Evolutionary conservation across 495 filamentous ascomycete genomes (phyloP).

Genomic region (Evansstolkia leycettana): DNA sequence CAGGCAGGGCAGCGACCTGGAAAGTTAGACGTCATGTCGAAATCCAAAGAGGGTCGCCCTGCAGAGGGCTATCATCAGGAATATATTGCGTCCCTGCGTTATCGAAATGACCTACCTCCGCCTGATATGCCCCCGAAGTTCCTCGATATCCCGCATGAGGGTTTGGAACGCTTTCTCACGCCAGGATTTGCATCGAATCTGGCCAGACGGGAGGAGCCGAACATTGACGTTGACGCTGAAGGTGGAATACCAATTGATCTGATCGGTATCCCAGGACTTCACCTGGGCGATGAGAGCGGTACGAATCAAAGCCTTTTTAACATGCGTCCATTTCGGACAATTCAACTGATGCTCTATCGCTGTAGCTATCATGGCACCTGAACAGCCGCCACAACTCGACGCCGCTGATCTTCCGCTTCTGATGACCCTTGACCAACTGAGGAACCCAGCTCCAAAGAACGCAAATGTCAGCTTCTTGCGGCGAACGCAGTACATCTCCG

Average conservation of each 20-base stretch:
- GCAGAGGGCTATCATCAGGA: slow-evolving; percentile 75
- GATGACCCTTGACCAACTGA: slow-evolving; percentile 64
- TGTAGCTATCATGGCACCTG: slow-evolving; percentile 68
- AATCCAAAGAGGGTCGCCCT: slow-evolving; percentile 29
- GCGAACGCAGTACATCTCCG: slow-evolving; percentile 90
- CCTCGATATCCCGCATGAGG: slow-evolving; percentile 88
- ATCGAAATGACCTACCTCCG: slow-evolving; percentile 87
- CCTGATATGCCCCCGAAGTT: slow-evolving; percentile 91
- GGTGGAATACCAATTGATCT: slow-evolving; percentile 95
- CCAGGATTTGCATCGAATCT: slow-evolving; percentile 79
- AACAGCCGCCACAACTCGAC: slow-evolving; percentile 56
- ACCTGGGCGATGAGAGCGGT: slow-evolving; percentile 94
- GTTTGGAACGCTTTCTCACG: slow-evolving; percentile 75
- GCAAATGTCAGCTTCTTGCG: slow-evolving; percentile 83
- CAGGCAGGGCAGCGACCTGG: neutral
- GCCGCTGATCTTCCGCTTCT: slow-evolving; percentile 73
- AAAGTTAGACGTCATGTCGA: slow-evolving; percentile 16
- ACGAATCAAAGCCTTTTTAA: too few relatives aligned
- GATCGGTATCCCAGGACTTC: slow-evolving; percentile 85
- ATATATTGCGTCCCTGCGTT: slow-evolving; percentile 89
- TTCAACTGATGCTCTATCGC: neutral
- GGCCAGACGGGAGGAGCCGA: slow-evolving; percentile 80
- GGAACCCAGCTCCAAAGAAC: slow-evolving; percentile 60
- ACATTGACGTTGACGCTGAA: slow-evolving; percentile 95
- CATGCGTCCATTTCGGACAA: too few relatives aligned